Evolutionary conservation across 2,329 filamentous ascomycete species (phyloP), one percentile per base, ranked within the genome.

Genomic region (Sodiomyces alkalinus): DNA sequence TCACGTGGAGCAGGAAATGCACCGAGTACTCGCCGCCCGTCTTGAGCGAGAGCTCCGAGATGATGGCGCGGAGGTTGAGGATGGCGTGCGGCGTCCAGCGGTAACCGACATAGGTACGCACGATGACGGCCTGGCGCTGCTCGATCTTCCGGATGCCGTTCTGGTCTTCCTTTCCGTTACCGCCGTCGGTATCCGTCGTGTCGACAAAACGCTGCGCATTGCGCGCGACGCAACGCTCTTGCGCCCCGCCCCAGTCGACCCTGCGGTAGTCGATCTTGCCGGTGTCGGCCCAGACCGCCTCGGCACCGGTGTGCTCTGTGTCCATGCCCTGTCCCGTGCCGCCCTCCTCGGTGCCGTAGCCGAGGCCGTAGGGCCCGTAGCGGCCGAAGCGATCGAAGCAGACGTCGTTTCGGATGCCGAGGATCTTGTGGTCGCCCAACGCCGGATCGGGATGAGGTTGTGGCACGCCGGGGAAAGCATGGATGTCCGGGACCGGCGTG

Each of bases 341-440:
- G 10, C 85, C 85, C 37, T 71, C 68, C 31, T 72, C 68, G 33
- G 68, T 64, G 41, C 68, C 71, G 51, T 92, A 92, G n/a, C 85
- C 85, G 22, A 85, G 58, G 0, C 85, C 85, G 44, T 93, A 93
- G 0, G 83, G 78, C 0, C 82, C 85, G 20, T 87, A 69, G 26
- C 85, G 70, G 12, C 82, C 80, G 45, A 83, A 92, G 5, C 85
- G 70, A 44, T 93, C 85, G 47, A 92, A 92, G 53, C 85, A 93
- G 10, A 92, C 60, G 41, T 90, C 77, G 35, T 83, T 67, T 14
- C 74, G 62, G 22, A 92, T 51, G 0, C 80, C 83, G 4, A 93
- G 55, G 25, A 83, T 48, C 10, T 72, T 62, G 45, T 90, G 76
- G 0, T 80, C 86, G 4, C 85, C 85, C 40, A 90, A 68, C 2